Conservation (phyloP, 116 monocot genomes). For the Dioscorea cayenensis region DNA sequence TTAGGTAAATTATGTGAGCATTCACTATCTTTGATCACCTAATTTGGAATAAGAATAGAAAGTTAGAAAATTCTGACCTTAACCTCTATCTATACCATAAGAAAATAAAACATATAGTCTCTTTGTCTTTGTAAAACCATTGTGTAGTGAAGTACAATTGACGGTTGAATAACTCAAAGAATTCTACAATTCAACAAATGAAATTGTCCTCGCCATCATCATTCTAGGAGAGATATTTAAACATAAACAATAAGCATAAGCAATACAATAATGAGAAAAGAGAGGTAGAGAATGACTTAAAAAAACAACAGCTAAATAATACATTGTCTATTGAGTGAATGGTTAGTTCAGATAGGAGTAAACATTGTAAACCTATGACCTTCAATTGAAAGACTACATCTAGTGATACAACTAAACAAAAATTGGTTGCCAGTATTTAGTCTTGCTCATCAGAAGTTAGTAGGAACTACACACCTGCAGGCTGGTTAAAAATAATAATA, state of each 20-base stretch:
- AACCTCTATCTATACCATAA: background rate
- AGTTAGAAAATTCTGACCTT: background rate
- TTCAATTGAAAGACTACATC: no score
- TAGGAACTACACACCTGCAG: no score
- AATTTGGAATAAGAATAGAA: background rate
- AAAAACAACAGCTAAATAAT: no score
- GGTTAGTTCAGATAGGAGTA: no score
- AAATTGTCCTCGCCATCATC: conserved; percentile 28
- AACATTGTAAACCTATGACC: no score
- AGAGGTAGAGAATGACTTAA: background rate
- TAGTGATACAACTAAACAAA: no score
- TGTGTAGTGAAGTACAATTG: conserved; percentile 37
- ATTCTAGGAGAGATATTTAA: conserved; percentile 16
- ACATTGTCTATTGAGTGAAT: no score
- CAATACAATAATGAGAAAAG: background rate
- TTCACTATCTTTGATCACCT: conserved; percentile 23
- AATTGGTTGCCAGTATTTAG: no score
- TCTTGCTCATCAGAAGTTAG: no score
- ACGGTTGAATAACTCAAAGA: conserved; percentile 36
- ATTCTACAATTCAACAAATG: no score
- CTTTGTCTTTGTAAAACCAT: conserved; percentile 55
- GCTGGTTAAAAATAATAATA: no score
- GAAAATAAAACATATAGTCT: conserved; percentile 26
- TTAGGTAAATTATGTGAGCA: conserved; percentile 24
- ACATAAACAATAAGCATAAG: background rate